These are phyloP conservation scores for Sechiopsis laciniata DNA, from an alignment of 306 rosid genomes.

Conservation along the genomic window DNA sequence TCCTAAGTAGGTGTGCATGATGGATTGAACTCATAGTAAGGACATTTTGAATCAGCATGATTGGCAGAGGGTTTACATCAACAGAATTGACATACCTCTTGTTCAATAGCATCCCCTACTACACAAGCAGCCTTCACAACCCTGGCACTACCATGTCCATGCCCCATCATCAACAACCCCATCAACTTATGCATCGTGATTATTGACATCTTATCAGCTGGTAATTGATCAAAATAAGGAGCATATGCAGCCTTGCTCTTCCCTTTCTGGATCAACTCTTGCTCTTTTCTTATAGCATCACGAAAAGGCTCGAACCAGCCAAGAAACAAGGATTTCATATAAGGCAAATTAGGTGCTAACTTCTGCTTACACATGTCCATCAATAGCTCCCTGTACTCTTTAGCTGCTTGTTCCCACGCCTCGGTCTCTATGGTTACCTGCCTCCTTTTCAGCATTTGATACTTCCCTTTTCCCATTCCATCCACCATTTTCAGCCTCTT, in stretches of 20 bases:
- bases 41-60: too few relatives aligned
- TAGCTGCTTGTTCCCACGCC: constrained; percentile 72
- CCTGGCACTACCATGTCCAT: constrained; percentile 47
- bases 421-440: constrained; percentile 84
- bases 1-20: too few relatives aligned
- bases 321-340: constrained; percentile 77
- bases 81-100: constrained; percentile 52
- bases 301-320: constrained; percentile 93
- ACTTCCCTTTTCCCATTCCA: constrained; percentile 43
- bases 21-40: too few relatives aligned
- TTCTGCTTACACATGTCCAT: constrained; percentile 85
- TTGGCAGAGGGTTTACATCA: background rate
- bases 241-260: constrained; percentile 44
- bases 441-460: constrained; percentile 45
- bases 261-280: constrained; percentile 40
- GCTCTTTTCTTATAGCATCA: constrained; percentile 63
- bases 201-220: constrained; percentile 81
- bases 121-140: constrained; percentile 56
- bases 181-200: constrained; percentile 89
- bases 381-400: constrained; percentile 78
- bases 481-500: constrained; percentile 19
- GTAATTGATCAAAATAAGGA: constrained; percentile 55
- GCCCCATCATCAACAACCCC: constrained; percentile 69
- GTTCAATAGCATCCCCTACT: constrained; percentile 84
- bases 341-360: constrained; percentile 86